Percentiles rank a stretch among this genome's conserved stretches.
Conservation (phyloP, 139 green algal genomes). For the Prasinococcaceae sp. region DNA sequence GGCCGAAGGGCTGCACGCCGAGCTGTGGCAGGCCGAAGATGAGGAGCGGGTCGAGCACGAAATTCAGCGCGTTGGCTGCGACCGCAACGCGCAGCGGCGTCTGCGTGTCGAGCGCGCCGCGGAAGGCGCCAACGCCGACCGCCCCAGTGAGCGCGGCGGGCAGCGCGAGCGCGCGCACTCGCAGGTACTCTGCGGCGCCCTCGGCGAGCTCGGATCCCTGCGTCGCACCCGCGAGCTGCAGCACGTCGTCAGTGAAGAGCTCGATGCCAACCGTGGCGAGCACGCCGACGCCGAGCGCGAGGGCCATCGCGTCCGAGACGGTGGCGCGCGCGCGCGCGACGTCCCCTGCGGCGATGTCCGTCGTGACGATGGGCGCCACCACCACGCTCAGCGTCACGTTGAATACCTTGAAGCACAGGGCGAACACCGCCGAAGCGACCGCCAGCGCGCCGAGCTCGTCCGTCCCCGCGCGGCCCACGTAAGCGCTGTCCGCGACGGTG, state of each 20-base stretch:
- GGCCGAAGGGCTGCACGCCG: neutral
- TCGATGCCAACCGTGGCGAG: no score
- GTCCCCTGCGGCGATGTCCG: neutral
- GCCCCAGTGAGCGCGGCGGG: neutral
- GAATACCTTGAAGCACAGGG: conserved; percentile 3
- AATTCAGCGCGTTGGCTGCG: conserved; percentile 2
- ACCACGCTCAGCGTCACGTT: conserved; percentile 9
- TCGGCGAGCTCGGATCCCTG: neutral
- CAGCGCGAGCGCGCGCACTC: neutral
- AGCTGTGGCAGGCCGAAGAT: conserved; percentile 10
- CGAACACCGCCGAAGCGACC: conserved; percentile 8
- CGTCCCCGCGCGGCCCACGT: conserved; percentile 2
- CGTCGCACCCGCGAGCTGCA: neutral
- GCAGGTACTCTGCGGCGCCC: neutral
- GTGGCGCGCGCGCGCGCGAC: neutral
- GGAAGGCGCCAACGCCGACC: conserved; percentile 4
- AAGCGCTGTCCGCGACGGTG: conserved; percentile 11
- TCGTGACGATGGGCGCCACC: conserved; percentile 4
- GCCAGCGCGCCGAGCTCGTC: conserved; percentile 2
- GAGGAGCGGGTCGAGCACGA: conserved; percentile 10
- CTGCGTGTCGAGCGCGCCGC: conserved; percentile 12
- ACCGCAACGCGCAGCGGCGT: conserved; percentile 10
- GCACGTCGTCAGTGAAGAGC: neutral
- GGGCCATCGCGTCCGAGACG: neutral
- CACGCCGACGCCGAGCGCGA: neutral